Percentiles rank a stretch among this genome's conserved stretches.
Evolutionary conservation across 345 rosid species (phyloP).

Genomic region (Pistacia atlantica): DNA sequence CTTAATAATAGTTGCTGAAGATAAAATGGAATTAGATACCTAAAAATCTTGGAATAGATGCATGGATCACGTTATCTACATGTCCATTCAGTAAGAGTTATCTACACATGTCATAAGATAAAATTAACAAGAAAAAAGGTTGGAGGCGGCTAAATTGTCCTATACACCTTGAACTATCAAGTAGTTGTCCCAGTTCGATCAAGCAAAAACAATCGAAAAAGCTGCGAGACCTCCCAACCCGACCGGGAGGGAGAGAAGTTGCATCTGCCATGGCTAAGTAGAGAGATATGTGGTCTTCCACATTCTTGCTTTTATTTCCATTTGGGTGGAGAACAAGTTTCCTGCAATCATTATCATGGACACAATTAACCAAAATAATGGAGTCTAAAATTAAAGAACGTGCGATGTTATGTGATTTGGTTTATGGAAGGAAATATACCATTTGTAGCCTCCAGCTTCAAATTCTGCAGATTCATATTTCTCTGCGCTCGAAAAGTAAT

Average conservation of each 20-base stretch:
- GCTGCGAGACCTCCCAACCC: slow-evolving; percentile 60
- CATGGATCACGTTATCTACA: no score
- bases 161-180: slow-evolving; percentile 35
- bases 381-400: no score
- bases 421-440: slow-evolving; percentile 38
- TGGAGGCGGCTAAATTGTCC: no score
- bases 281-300: slow-evolving; percentile 50
- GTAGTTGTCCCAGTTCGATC: slow-evolving; percentile 42
- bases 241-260: slow-evolving; percentile 38
- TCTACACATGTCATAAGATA: not conserved
- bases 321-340: slow-evolving; percentile 59
- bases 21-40: not conserved
- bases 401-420: not conserved
- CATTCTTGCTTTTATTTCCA: slow-evolving; percentile 66
- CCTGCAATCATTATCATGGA: slow-evolving; percentile 32
- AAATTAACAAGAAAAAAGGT: not conserved
- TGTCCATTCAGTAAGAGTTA: no score
- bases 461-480: slow-evolving; percentile 65
- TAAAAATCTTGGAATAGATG: no score
- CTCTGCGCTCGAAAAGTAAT: slow-evolving; percentile 37
- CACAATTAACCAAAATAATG: no score
- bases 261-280: slow-evolving; percentile 53
- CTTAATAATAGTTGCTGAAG: not conserved
- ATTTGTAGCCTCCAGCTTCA: slow-evolving; percentile 74
- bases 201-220: slow-evolving; percentile 50